phyloP scores from a whole-genome alignment of 2,329 filamentous ascomycete species.

The Grosmannia clavigera region DNA sequence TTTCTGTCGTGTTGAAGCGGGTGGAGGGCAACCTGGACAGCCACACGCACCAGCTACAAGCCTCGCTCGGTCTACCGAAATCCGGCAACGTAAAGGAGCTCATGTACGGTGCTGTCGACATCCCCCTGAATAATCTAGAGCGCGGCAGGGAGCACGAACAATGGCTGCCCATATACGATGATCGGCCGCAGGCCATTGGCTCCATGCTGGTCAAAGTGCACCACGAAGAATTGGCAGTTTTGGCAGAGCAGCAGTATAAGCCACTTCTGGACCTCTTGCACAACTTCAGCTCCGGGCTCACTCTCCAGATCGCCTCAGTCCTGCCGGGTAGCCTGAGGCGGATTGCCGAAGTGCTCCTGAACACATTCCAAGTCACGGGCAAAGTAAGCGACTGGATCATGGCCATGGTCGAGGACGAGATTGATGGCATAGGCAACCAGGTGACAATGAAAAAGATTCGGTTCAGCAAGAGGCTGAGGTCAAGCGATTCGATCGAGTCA shows the following conservation, averaged over 20 bases:
- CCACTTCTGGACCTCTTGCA: constrained; percentile 74
- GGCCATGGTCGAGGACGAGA: constrained; percentile 89
- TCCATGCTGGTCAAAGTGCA: constrained; percentile 74
- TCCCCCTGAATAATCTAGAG: constrained; percentile 68
- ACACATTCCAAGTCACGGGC: constrained; percentile 91
- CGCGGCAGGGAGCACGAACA: constrained; percentile 68
- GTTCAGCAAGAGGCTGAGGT: constrained; percentile 58
- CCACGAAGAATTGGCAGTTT: constrained; percentile 79
- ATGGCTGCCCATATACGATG: constrained; percentile 75
- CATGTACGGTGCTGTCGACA: constrained; percentile 62
- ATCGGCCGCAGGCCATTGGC: constrained; percentile 62
- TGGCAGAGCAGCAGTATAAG: constrained; percentile 77
- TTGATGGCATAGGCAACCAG: constrained; percentile 82
- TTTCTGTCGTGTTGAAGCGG: constrained; percentile 62
- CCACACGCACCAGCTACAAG: constrained; percentile 30
- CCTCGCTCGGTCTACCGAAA: constrained; percentile 29
- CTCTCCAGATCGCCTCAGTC: constrained; percentile 68
- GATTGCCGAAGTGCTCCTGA: constrained; percentile 76
- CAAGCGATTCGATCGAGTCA: constrained; percentile 54
- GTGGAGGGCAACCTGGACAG: constrained; percentile 38
- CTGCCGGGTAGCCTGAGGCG: constrained; percentile 65
- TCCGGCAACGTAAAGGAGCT: constrained; percentile 34
- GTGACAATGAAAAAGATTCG: constrained; percentile 60
- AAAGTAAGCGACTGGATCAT: constrained; percentile 81
- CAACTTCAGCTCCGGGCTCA: constrained; percentile 71